Conservation (phyloP, 2,329 filamentous ascomycete genomes). For the Penicillium sp. region DNA sequence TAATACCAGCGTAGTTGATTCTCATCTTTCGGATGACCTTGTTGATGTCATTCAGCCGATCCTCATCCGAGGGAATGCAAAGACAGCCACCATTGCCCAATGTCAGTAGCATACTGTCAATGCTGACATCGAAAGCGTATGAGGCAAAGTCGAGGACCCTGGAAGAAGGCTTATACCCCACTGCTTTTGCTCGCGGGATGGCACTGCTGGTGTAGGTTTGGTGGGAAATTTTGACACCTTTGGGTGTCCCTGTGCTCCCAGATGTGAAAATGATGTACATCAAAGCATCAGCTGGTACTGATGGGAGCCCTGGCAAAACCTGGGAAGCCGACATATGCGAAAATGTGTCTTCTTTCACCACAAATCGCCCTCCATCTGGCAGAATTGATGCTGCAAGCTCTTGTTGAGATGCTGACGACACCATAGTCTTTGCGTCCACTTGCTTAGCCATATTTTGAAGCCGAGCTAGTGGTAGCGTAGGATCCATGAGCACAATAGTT, state of each 20-base stretch:
- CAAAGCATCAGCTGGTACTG: conserved; percentile 39
- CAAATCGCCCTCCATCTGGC: conserved; percentile 30
- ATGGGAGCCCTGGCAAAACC: conserved; percentile 1
- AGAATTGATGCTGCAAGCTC: conserved; percentile 35
- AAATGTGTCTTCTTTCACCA: conserved; percentile 32
- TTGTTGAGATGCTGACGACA: conserved; percentile 33
- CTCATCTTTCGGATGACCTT: conserved; percentile 54
- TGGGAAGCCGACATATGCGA: conserved; percentile 7
- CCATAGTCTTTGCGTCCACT: conserved; percentile 32
- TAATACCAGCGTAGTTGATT: conserved; percentile 61
- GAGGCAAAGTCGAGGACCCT: conserved; percentile 64
- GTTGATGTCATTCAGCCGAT: conserved; percentile 53
- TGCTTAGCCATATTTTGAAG: conserved; percentile 37
- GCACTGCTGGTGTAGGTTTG: conserved; percentile 60
- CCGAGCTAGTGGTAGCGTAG: conserved; percentile 36
- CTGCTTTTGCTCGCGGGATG: conserved; percentile 53
- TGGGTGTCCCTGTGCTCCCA: conserved; percentile 54
- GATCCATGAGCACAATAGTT: conserved; percentile 37
- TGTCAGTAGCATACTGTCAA: conserved; percentile 59
- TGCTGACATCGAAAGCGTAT: conserved; percentile 56
- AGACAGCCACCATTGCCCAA: conserved; percentile 61
- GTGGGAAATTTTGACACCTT: conserved; percentile 66
- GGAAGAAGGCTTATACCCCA: conserved; percentile 55
- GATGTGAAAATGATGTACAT: conserved; percentile 65
- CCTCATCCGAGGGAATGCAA: conserved; percentile 57